Conservation (phyloP, 208 protist species). For the Leishmania gerbilli region DNA sequence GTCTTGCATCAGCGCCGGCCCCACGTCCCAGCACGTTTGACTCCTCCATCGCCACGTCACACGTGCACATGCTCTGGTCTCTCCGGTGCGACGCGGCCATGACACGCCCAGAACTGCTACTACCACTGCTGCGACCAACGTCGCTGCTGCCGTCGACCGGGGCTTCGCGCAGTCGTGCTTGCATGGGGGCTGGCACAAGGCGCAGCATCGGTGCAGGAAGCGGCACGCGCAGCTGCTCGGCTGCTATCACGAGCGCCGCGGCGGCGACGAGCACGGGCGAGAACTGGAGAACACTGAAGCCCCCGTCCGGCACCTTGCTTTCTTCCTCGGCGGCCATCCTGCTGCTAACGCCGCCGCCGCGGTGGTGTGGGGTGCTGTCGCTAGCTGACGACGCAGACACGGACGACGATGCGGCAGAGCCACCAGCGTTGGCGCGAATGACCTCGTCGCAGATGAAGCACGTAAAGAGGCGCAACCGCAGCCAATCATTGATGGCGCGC, state of each 20-base stretch:
- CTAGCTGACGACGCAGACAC: conserved; percentile 9
- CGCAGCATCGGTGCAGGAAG: conserved; percentile 45
- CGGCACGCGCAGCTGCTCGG: conserved; percentile 38
- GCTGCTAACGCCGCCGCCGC: not conserved
- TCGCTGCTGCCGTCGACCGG: not conserved
- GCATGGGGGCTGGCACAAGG: conserved; percentile 30
- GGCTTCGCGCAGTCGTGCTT: conserved; percentile 23
- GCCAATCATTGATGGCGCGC: conserved; percentile 30
- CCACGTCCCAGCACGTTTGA: not conserved
- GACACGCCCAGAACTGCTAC: not conserved
- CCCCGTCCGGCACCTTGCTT: not conserved
- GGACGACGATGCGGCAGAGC: not conserved
- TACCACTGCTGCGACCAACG: not conserved
- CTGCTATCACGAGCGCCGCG: conserved; percentile 47
- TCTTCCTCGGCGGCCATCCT: not conserved
- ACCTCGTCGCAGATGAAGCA: conserved; percentile 48
- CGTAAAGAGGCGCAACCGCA: conserved; percentile 34
- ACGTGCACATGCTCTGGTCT: not conserved
- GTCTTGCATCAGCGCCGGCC: not conserved
- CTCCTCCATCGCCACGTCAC: conserved; percentile 3
- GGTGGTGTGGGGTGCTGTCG: conserved; percentile 2
- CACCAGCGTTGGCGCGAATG: conserved; percentile 31
- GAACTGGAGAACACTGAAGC: conserved; percentile 25
- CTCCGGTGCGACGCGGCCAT: not conserved
- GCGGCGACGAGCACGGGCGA: conserved; percentile 37